phyloP scores from a whole-genome alignment of 73 alveolate genomes.

The Tetrahymena thermophila region DNA sequence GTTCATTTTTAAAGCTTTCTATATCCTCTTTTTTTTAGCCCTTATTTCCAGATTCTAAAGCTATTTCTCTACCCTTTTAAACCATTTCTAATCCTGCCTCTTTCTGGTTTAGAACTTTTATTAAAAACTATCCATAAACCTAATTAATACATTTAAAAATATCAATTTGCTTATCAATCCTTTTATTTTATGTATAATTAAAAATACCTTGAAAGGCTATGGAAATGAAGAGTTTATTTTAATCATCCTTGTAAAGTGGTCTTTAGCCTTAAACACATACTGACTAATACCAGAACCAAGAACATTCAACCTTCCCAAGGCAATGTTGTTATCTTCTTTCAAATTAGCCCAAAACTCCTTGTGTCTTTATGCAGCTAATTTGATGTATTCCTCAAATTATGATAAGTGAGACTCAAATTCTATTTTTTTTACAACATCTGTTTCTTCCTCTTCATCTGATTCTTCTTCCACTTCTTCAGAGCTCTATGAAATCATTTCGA shows the following conservation, averaged over 20 bases:
- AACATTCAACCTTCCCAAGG: conserved; percentile 65
- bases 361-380: conserved; percentile 61
- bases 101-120: conserved; percentile 76
- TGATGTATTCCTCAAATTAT: conserved; percentile 59
- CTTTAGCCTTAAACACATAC: conserved; percentile 67
- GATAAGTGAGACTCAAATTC: conserved; percentile 66
- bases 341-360: conserved; percentile 81
- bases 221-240: conserved; percentile 69
- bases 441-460: conserved; percentile 63
- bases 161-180: neutral
- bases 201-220: conserved; percentile 50
- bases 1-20: neutral
- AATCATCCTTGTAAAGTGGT: conserved; percentile 66
- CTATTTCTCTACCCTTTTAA: conserved; percentile 45
- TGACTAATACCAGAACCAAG: conserved; percentile 74
- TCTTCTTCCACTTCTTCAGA: conserved; percentile 44
- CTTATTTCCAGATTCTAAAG: neutral
- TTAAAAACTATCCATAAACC: conserved; percentile 65
- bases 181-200: neutral
- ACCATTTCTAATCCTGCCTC: conserved; percentile 76
- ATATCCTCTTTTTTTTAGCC: neutral
- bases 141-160: neutral
- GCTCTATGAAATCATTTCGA: conserved; percentile 32
- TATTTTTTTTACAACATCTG: conserved; percentile 66
- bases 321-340: conserved; percentile 71